Evolutionary conservation across 2,329 filamentous ascomycete genomes (phyloP), one percentile per base, ranked within the genome.

Genomic region (Cladosporium sp.): DNA sequence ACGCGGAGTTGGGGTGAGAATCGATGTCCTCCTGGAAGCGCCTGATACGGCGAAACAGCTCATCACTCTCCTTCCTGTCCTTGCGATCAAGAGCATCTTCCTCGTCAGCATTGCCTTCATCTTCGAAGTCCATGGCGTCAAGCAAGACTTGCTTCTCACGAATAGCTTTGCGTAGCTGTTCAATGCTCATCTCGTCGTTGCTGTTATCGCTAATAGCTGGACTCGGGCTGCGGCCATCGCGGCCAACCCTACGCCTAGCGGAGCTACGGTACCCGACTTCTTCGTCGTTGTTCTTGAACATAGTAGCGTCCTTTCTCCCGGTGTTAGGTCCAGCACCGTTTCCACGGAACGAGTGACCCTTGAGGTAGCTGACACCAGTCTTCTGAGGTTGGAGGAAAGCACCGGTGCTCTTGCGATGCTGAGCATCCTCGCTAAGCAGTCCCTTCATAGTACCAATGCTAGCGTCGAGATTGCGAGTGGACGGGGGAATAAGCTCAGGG

Each of bases 351-450:
- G 93, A 98, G 60, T 95, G 92, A 49, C 82, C 91, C 72, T 98
- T 98, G 61, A 97, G 79, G 62, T 97, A 97, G 71, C 92, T 97
- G 15, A 98, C 91, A n/a, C 93, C 93, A 9, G 93, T 97, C 71
- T 89, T 91, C 66, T 97, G 93, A 3, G 93, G 92, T 53, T 97
- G 83, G 54, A 98, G 74, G 60, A 91, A 86, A 7, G 92, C 92
- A 3, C 93, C 92, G 1, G 88, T 89, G 55, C 84, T 86, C 75
- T 95, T 96, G 38, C 93, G 82, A 52, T 84, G 80, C 62, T 96
- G 89, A 0, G 93, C 94, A 70, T 97, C 92, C 62, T 92, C 83
- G 48, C 86, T 85, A 20, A 98, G 78, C 70, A 97, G 78, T 15
- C 83, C 88, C 69, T 96, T 97, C 66, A 98, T 85, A 2, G 90